Base-by-base conservation (phyloP, 2,329 filamentous ascomycete species). In the Sporothrix inflata region DNA sequence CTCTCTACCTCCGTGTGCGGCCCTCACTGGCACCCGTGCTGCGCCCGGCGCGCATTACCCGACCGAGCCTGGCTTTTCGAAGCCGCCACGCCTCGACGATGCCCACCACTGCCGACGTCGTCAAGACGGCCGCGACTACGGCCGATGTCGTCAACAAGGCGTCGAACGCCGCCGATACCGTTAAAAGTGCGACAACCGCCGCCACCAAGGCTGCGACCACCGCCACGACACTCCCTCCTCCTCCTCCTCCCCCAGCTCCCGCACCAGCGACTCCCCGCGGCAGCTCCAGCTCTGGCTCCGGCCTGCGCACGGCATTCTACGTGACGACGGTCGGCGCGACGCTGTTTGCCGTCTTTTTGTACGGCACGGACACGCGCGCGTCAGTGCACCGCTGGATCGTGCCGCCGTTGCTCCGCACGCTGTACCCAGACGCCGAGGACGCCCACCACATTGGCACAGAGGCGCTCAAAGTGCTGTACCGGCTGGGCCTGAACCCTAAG, bases 371-470 rank as follows among this genome's bases (percentile, higher is more conserved):
- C 79, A 94, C 91, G 7, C 85, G 92, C 5, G 89, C 91, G 55
- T 91, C 89, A 72, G 78, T 90, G 73, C 91, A 94, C 80, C 87
- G 86, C 77, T 93, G 88, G 81, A 81, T 91, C 40, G 84, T 91
- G 16, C 90, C 92, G 1, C 92, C 87, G 0, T 78, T 90, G 21
- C 79, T 96, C 4, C 90, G 93, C 67, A 82, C 85, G 69, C 72
- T 92, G 72, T 91, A 89, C 80, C 86, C 91, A 4, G 92, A 96
- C 77, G 92, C 92, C 72, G 96, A 99, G 81, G 94, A 97, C 51
- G 96, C 95, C n/a, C 96, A 99, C 80, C 91, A 97, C 78, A 85
- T 87, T 27, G 92, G 93, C 68, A 94, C 93, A 2, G 83, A 86
- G 49, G 85, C 89, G 7, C 84, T 99, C 78, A 92, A 92, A 82